phyloP scores from a whole-genome alignment of 2,329 filamentous ascomycete species.

The Pseudovirgaria hyperparasitica region DNA sequence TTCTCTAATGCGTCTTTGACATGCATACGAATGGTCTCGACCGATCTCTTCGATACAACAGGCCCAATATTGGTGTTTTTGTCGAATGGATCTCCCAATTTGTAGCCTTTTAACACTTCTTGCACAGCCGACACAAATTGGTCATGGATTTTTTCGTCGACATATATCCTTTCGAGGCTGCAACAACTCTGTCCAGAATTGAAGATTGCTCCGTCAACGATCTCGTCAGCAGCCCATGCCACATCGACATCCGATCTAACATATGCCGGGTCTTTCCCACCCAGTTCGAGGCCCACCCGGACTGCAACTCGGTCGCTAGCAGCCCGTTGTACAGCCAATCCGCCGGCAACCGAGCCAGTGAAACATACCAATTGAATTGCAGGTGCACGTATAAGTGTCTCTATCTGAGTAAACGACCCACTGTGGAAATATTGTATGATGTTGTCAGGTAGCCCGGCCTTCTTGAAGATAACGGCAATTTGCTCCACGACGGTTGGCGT shows the following conservation, averaged over 20 bases:
- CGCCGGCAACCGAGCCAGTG: slow-evolving; percentile 82
- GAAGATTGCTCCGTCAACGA: slow-evolving; percentile 92
- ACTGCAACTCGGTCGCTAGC: slow-evolving; percentile 68
- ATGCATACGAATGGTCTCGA: slow-evolving; percentile 63
- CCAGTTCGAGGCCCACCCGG: slow-evolving; percentile 78
- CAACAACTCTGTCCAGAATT: slow-evolving; percentile 99
- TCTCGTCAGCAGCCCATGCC: slow-evolving; percentile 83
- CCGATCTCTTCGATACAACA: slow-evolving; percentile 71
- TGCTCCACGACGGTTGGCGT: slow-evolving; percentile 88
- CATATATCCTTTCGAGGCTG: slow-evolving; percentile 82
- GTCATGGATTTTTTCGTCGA: slow-evolving; percentile 74
- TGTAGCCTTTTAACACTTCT: slow-evolving; percentile 65
- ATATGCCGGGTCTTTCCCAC: slow-evolving; percentile 91
- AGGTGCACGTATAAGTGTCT: slow-evolving; percentile 64
- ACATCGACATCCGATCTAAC: slow-evolving; percentile 76
- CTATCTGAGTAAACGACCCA: slow-evolving; percentile 64
- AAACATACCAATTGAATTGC: slow-evolving; percentile 77
- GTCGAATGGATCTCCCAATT: slow-evolving; percentile 76
- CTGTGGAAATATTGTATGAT: slow-evolving; percentile 90
- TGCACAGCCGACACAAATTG: slow-evolving; percentile 68
- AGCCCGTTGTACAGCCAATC: slow-evolving; percentile 72
- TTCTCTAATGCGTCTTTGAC: slow-evolving; percentile 71
- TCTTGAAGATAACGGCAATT: slow-evolving; percentile 59
- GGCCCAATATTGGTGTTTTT: slow-evolving; percentile 73
- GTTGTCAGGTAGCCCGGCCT: slow-evolving; percentile 69